Evolutionary conservation across 2,329 filamentous ascomycete species (phyloP).

Genomic region (Sporothrix luriei): DNA sequence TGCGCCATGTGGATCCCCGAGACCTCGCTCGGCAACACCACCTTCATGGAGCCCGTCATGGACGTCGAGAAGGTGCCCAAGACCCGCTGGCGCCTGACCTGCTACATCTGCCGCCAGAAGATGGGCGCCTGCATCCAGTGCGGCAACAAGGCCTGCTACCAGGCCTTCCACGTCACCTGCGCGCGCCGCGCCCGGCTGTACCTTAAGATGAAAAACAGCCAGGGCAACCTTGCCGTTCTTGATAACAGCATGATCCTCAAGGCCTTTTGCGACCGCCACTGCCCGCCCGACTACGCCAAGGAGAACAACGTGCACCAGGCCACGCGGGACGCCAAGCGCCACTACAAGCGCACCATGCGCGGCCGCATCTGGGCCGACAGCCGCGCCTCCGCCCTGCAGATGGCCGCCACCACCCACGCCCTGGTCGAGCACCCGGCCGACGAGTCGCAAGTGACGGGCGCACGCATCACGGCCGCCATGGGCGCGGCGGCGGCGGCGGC

Average conservation of each 20-base stretch:
- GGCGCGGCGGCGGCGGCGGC: slow-evolving; percentile 12
- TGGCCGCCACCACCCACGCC: slow-evolving; percentile 69
- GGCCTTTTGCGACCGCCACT: slow-evolving; percentile 94
- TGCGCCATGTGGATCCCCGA: slow-evolving; percentile 99
- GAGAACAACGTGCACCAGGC: slow-evolving; percentile 82
- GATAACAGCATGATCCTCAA: slow-evolving; percentile 82
- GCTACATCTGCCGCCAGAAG: slow-evolving; percentile 94
- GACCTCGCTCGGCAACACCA: slow-evolving; percentile 90
- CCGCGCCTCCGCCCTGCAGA: slow-evolving; percentile 76
- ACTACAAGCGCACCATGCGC: slow-evolving; percentile 87
- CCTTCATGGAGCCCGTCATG: slow-evolving; percentile 97
- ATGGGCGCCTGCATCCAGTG: slow-evolving; percentile 99
- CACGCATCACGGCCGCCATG: slow-evolving; percentile 74
- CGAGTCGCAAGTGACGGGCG: slow-evolving; percentile 80
- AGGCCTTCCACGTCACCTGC: slow-evolving; percentile 96
- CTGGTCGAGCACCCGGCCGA: slow-evolving; percentile 72
- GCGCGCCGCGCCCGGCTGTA: slow-evolving; percentile 84
- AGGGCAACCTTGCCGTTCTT: slow-evolving; percentile 74
- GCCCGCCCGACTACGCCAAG: slow-evolving; percentile 81
- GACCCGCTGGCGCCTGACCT: slow-evolving; percentile 87
- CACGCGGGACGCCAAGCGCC: slow-evolving; percentile 79
- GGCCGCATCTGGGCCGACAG: slow-evolving; percentile 90
- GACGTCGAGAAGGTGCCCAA: slow-evolving; percentile 97
- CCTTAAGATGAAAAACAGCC: slow-evolving; percentile 93
- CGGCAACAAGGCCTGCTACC: slow-evolving; percentile 94